phyloP scores from a whole-genome alignment of 75 land plant genomes.

The Cupressus sempervirens region DNA sequence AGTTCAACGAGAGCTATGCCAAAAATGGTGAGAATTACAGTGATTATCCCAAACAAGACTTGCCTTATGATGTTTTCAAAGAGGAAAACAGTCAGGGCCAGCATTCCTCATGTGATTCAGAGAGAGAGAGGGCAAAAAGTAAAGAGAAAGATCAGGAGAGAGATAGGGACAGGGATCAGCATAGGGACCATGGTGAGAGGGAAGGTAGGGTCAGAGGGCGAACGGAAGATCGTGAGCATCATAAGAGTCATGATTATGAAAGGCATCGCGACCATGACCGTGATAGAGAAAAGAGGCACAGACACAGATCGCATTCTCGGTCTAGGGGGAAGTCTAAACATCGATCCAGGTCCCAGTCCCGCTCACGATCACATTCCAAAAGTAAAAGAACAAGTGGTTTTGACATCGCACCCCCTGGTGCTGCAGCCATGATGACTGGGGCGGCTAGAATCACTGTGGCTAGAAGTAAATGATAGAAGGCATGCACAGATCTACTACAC shows the following conservation, averaged over 20 bases:
- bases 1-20: constrained; percentile 16
- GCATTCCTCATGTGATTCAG: background rate
- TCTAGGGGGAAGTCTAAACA: constrained; percentile 66
- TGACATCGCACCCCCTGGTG: constrained; percentile 90
- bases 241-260: constrained; percentile 35
- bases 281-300: constrained; percentile 74
- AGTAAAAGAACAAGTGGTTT: constrained; percentile 86
- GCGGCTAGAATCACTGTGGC: too few relatives aligned
- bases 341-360: constrained; percentile 63
- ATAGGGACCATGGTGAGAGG: constrained; percentile 31
- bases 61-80: background rate
- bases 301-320: constrained; percentile 65
- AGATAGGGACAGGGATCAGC: constrained; percentile 32
- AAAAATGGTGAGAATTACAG: constrained; percentile 20
- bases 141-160: background rate
- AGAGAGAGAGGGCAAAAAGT: too few relatives aligned
- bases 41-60: constrained; percentile 1
- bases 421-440: constrained; percentile 44
- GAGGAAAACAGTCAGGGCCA: background rate
- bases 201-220: constrained; percentile 33
- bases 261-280: constrained; percentile 73
- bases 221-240: constrained; percentile 37
- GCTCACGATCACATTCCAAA: constrained; percentile 45
- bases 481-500: too few relatives aligned
- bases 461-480: too few relatives aligned